Conservation (phyloP, 2,329 filamentous ascomycete genomes). For the Madurella fahalii region DNA sequence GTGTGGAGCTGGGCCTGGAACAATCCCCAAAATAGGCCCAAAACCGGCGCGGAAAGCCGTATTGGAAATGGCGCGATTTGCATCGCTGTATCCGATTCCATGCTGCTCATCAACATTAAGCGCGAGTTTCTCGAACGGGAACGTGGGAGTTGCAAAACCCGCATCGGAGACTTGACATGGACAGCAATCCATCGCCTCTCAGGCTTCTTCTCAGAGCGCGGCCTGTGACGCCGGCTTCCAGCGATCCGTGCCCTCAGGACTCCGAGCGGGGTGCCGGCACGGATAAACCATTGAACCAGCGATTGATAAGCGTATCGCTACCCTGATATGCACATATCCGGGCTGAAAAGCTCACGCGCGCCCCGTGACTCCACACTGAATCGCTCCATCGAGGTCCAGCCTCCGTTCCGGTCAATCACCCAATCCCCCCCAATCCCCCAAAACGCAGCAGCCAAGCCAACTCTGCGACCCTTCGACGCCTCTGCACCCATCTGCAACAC, state of each 20-base stretch:
- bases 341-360: not conserved
- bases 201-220: no score
- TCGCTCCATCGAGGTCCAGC: not conserved
- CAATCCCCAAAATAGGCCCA: no score
- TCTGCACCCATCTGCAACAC: conserved; percentile 19
- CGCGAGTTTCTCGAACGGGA: no score
- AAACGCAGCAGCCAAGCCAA: not conserved
- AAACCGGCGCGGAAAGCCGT: no score
- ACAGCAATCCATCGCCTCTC: no score
- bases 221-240: no score
- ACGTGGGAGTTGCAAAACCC: no score
- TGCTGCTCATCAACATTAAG: no score
- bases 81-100: no score
- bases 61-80: no score
- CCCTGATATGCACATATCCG: not conserved
- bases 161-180: no score
- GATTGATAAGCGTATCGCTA: not conserved
- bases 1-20: no score
- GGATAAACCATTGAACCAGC: not conserved
- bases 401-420: not conserved
- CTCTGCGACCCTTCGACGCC: conserved; percentile 15
- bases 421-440: not conserved
- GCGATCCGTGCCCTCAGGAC: not conserved
- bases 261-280: not conserved
- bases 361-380: not conserved